A percentile compares a stretch with the other conserved stretches of the same genome.
Evolutionary conservation across 1,139 yeast genomes (phyloP).

Genomic region (Candida frijolesensis): DNA sequence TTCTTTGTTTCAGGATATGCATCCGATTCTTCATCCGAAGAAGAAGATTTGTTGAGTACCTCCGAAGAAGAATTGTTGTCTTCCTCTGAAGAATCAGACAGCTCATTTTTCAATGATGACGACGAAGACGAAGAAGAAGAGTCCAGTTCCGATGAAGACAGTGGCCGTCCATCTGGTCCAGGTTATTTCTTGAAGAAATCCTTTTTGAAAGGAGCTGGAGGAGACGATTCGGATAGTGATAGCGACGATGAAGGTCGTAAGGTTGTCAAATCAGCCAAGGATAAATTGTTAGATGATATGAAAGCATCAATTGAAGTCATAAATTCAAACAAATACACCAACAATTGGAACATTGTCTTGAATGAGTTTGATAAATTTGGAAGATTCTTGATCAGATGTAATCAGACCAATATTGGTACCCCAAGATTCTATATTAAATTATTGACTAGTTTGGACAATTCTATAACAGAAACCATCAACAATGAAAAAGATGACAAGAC

Average conservation of each 20-base stretch:
- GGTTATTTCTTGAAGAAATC: slow-evolving; percentile 60
- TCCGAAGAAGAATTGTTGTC: slow-evolving; percentile 66
- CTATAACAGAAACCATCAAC: slow-evolving; percentile 55
- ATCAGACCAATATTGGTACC: slow-evolving; percentile 70
- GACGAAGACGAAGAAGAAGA: slow-evolving; percentile 44
- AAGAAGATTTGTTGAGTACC: slow-evolving; percentile 71
- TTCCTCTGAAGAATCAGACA: slow-evolving; percentile 45
- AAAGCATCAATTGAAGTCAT: slow-evolving; percentile 66
- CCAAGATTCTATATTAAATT: slow-evolving; percentile 75
- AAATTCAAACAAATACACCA: slow-evolving; percentile 68
- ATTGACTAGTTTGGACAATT: slow-evolving; percentile 73
- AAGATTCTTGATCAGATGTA: slow-evolving; percentile 65
- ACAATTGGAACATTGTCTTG: slow-evolving; percentile 80
- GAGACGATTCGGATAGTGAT: slow-evolving; percentile 53
- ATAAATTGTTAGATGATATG: slow-evolving; percentile 87
- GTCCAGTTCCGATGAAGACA: slow-evolving; percentile 43
- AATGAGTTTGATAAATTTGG: slow-evolving; percentile 78
- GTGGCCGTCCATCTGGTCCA: slow-evolving; percentile 51
- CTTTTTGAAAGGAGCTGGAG: slow-evolving; percentile 51
- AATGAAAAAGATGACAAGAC: slow-evolving; percentile 68
- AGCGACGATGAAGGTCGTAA: slow-evolving; percentile 71
- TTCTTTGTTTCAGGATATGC: slow-evolving; percentile 69
- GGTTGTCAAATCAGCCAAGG: slow-evolving; percentile 92
- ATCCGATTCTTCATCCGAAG: slow-evolving; percentile 72
- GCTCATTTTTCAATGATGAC: slow-evolving; percentile 40